Percentiles rank a stretch among this genome's conserved stretches.
Evolutionary conservation across 2,329 filamentous ascomycete genomes (phyloP).

Genomic region (Stenocarpella maydis): DNA sequence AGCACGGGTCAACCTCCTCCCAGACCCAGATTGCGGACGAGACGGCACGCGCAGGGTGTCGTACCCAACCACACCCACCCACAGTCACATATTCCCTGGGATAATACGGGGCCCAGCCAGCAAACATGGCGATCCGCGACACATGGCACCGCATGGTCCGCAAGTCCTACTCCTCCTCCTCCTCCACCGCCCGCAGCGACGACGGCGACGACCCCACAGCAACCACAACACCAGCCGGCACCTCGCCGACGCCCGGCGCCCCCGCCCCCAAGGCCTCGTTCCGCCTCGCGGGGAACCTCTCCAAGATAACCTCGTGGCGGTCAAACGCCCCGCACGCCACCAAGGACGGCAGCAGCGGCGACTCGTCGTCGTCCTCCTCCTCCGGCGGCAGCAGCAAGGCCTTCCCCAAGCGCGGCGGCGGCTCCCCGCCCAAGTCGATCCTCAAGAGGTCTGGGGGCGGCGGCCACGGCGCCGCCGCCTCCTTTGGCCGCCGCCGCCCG

Average conservation of each 20-base stretch:
- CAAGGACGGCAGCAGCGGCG: background rate
- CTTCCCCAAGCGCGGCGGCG: constrained; percentile 30
- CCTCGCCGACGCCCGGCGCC: constrained; percentile 10
- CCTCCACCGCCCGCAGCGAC: constrained; percentile 25
- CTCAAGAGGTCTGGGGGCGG: constrained; percentile 8
- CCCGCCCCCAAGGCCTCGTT: background rate
- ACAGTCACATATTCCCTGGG: background rate
- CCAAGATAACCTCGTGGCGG: constrained; percentile 30
- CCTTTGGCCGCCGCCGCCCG: constrained; percentile 33
- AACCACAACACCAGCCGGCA: background rate
- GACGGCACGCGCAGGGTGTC: background rate
- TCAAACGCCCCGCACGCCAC: constrained; percentile 15
- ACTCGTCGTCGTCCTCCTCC: constrained; percentile 29
- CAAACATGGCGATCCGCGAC: constrained; percentile 33
- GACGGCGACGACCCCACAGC: constrained; percentile 11
- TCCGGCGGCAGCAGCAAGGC: constrained; percentile 35
- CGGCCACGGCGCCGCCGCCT: background rate
- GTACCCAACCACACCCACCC: background rate
- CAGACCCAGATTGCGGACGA: background rate
- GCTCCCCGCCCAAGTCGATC: constrained; percentile 22
- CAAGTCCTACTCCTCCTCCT: constrained; percentile 32
- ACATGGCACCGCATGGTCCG: constrained; percentile 33
- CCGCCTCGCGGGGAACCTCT: background rate
- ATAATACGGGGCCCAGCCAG: background rate
- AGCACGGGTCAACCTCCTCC: constrained; percentile 1